Percentiles rank a stretch among this genome's conserved stretches.
Conservation (phyloP, 352 stramenopile genomes). For the Paralagenidium karlingii region DNA sequence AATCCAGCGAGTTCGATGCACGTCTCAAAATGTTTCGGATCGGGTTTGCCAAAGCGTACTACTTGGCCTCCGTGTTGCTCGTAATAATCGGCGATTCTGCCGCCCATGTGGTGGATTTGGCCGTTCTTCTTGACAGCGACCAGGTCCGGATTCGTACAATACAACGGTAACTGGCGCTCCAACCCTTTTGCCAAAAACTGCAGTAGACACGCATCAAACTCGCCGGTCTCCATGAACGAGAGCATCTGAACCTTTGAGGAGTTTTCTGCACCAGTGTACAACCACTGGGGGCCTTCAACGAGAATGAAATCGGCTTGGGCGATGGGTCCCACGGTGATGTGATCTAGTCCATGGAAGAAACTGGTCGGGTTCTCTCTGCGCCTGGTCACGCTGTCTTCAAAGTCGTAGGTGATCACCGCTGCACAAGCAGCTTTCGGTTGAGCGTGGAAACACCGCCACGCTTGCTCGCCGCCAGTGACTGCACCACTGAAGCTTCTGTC, state of each 20-base stretch:
- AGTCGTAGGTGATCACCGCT: conserved; percentile 24
- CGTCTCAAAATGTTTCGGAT: conserved; percentile 62
- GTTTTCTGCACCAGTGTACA: conserved; percentile 25
- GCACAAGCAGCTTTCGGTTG: conserved; percentile 14
- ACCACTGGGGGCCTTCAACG: conserved; percentile 37
- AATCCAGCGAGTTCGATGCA: conserved; percentile 23
- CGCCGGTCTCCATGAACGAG: conserved; percentile 29
- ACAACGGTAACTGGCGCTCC: conserved; percentile 44
- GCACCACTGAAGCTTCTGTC: conserved; percentile 31
- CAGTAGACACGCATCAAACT: conserved; percentile 20
- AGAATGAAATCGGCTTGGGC: conserved; percentile 32
- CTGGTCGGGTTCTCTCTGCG: conserved; percentile 18
- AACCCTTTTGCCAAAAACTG: conserved; percentile 33
- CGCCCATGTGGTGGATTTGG: conserved; percentile 42
- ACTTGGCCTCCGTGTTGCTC: conserved; percentile 55
- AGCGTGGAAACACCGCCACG: conserved; percentile 22
- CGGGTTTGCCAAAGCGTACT: conserved; percentile 78
- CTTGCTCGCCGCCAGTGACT: conserved; percentile 45
- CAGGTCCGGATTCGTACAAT: conserved; percentile 85
- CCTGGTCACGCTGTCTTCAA: conserved; percentile 16
- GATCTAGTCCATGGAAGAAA: conserved; percentile 35
- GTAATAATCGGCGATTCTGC: conserved; percentile 77
- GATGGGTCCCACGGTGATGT: conserved; percentile 18
- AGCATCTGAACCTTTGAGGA: conserved; percentile 15
- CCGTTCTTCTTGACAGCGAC: conserved; percentile 51